Base-by-base conservation (phyloP, 2,329 filamentous ascomycete species). In the Penicillium sp. region DNA sequence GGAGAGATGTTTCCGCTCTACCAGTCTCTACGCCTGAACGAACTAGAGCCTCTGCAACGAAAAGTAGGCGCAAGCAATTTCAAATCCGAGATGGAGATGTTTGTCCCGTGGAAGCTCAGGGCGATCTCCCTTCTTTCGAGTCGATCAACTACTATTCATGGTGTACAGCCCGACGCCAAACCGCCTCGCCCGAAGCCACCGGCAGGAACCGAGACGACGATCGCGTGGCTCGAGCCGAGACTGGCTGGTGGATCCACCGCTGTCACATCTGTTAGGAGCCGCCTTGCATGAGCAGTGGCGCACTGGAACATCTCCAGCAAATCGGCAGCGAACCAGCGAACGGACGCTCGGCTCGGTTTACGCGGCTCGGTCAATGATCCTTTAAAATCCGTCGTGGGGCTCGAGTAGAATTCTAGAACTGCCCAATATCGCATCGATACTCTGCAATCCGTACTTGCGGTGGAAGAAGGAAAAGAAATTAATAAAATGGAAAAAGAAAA, bases 201-300 rank as follows among this genome's bases (percentile, higher is more conserved):
- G 58, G 58, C 54, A 60, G 41, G 52, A 55, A 46, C 57, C 58
- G 58, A 61, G 47, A 33, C 50, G 56, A 53, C 57, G 55, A 60
- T 58, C 56, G 53, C 47, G 50, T 56, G 49, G 53, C 44, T 52
- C 51, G 54, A 56, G 52, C 52, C 45, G 46, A 15, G 44, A 42
- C 28, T 15, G 41, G 28, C 27, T 42, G 46, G 53, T 53, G 57
- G 58, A 58, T 59, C 58, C 56, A 56, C 56, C 51, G 52, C 55
- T 59, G 56, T 60, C 58, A 56, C 51, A 58, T 58, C 50, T 52
- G 35, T 46, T 43, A 27, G 35, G 44, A 52, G 53, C 53, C 47
- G 55, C 58, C 52, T 61, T 60, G 57, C 57, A 61, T 55, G 49
- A 54, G 38, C 43, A 23, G 3, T 23, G 20, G 15, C 20, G 4